phyloP scores from a whole-genome alignment of 257 asterid species.

The Hygrophila difformis region DNA sequence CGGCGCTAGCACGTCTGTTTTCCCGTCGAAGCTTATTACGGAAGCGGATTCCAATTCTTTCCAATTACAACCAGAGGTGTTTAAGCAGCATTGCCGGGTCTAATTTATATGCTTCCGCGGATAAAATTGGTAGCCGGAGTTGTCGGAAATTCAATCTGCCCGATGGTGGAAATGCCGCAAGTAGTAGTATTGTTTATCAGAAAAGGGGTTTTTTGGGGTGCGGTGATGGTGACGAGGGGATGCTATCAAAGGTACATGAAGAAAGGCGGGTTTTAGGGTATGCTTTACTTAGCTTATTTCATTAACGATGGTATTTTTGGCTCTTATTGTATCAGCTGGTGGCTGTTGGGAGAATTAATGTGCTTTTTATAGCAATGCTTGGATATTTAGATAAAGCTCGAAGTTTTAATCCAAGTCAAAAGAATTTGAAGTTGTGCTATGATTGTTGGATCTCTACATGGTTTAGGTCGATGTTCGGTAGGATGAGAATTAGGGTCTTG shows the following conservation, averaged over 20 bases:
- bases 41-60: constrained; percentile 2
- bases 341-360: no score
- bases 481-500: no score
- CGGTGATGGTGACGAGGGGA: constrained; percentile 73
- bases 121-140: constrained; percentile 12
- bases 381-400: no score
- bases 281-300: not conserved
- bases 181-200: constrained; percentile 22
- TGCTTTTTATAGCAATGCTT: no score
- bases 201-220: constrained; percentile 78
- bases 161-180: constrained; percentile 17
- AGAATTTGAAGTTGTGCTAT: no score
- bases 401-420: no score
- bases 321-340: no score
- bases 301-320: no score
- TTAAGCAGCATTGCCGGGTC: constrained; percentile 35
- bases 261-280: constrained; percentile 83
- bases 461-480: no score
- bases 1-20: not conserved
- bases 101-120: constrained; percentile 19
- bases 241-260: constrained; percentile 56
- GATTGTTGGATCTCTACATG: no score
- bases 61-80: constrained; percentile 29
- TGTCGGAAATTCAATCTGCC: constrained; percentile 10
- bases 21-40: no score